Base-by-base conservation (phyloP, 2,329 filamentous ascomycete species). In the Fusarium nematophilum region DNA sequence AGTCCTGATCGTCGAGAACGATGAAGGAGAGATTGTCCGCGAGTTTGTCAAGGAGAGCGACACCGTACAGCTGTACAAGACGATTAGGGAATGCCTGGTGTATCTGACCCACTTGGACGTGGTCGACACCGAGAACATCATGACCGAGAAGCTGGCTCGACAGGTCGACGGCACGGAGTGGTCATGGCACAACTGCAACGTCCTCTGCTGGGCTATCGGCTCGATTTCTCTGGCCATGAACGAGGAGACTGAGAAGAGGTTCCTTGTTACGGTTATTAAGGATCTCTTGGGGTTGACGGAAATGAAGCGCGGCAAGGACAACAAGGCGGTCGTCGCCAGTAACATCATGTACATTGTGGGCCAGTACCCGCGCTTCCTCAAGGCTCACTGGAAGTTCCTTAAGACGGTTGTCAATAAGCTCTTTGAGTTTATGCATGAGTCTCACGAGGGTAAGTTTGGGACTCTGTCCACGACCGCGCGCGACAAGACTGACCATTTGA, bases 291-390 rank as follows among this genome's bases (percentile, higher is more conserved):
- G 95, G 1, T 82, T 99, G 51, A 99, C 95, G 0, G 95, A 99
- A 76, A 97, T 97, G 93, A 99, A 99, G 82, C 91, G 96, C 48
- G 95, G 95, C 61, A 99, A 99, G 72, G 95, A 99, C 81, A 99
- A 99, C 85, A 99, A 99, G 76, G 95, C 95, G 10, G 95, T 99
- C 9, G 95, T 99, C 33, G 95, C 95, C 62, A 97, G 92, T 79
- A 99, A 99, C 79, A 99, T 99, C 72, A 99, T 99, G 95, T 99
- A 99, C 76, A 99, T 99, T 79, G 95, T 99, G 59, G 95, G 95
- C 55, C 95, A 99, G 74, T 99, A 99, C 73, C 95, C 95, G 30
- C 91, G 95, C 15, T 99, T 99, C 80, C 81, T 99, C 70, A 99
- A 99, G 81, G 95, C 95, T 2, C 95, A 99, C 76, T 99, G 95